Evolutionary conservation across 495 filamentous ascomycete species (phyloP).

Genomic region (Xylaria nigripes): DNA sequence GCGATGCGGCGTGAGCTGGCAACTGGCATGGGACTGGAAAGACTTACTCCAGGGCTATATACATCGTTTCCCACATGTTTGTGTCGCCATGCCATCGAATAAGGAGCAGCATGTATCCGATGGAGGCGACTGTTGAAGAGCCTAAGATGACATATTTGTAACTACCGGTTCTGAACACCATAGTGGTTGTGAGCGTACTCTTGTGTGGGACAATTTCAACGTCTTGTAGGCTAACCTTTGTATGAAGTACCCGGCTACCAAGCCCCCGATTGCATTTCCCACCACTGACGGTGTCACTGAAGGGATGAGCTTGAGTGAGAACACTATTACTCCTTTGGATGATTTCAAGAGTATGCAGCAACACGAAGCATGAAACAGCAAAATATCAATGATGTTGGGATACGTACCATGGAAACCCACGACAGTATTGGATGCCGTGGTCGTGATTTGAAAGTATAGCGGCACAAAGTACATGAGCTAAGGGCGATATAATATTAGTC

Average conservation of each 20-base stretch:
- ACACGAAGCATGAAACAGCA: not conserved
- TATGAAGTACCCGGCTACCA: slow-evolving; percentile 53
- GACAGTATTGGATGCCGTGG: slow-evolving; percentile 43
- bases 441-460: slow-evolving; percentile 62
- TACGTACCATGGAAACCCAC: slow-evolving; percentile 45
- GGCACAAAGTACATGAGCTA: slow-evolving; percentile 54
- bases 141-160: slow-evolving; percentile 50
- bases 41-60: slow-evolving; percentile 47
- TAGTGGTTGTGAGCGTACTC: not conserved
- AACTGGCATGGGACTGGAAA: no score
- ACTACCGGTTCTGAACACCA: slow-evolving; percentile 40
- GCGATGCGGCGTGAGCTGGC: slow-evolving; percentile 10
- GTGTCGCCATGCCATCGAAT: slow-evolving; percentile 57
- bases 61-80: slow-evolving; percentile 50
- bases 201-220: not conserved
- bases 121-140: slow-evolving; percentile 41
- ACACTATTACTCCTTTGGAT: not conserved
- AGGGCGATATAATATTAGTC: slow-evolving; percentile 1
- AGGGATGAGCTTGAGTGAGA: not conserved
- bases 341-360: not conserved
- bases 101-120: slow-evolving; percentile 48
- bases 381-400: not conserved
- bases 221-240: slow-evolving; percentile 22
- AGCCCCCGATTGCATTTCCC: slow-evolving; percentile 56
- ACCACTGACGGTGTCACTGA: slow-evolving; percentile 52